phyloP scores from a whole-genome alignment of 495 filamentous ascomycete species.

The Aspergillus conjunctus region DNA sequence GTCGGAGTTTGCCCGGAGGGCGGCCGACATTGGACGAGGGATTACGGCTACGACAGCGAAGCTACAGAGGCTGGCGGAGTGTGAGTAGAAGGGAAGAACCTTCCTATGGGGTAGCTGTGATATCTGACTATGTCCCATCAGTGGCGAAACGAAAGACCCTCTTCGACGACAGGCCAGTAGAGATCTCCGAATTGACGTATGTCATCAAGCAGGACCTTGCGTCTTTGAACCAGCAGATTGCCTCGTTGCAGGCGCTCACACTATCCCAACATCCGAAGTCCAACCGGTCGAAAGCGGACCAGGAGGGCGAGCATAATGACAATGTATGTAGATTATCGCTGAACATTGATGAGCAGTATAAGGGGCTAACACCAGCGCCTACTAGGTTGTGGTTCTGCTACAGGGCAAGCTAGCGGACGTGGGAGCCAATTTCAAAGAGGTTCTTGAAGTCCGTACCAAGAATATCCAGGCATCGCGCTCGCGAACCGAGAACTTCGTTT shows the following conservation, averaged over 20 bases:
- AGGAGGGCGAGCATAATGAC: conserved; percentile 96
- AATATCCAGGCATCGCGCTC: conserved; percentile 95
- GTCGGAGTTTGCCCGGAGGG: conserved; percentile 86
- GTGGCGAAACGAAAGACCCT: conserved; percentile 95
- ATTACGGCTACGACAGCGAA: conserved; percentile 94
- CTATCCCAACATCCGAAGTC: conserved; percentile 70
- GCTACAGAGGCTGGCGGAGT: conserved; percentile 84
- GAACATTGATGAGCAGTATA: background rate
- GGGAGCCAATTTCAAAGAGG: conserved; percentile 92
- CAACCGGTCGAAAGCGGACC: conserved; percentile 58
- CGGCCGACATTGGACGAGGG: conserved; percentile 85
- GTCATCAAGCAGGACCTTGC: conserved; percentile 98
- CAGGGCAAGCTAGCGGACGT: conserved; percentile 96
- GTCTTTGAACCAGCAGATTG: conserved; percentile 84
- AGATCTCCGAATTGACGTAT: conserved; percentile 94
- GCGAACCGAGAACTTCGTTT: conserved; percentile 94
- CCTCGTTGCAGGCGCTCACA: conserved; percentile 71
- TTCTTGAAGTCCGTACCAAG: conserved; percentile 94
- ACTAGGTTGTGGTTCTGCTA: conserved; percentile 76
- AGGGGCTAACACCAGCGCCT: conserved; percentile 24
- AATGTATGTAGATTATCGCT: conserved; percentile 57
- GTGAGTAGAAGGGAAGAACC: conserved; percentile 47
- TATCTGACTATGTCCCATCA: conserved; percentile 28
- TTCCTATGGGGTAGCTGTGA: background rate
- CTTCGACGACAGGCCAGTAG: conserved; percentile 93